These are phyloP conservation scores for Trypanosoma boissoni DNA, from an alignment of 208 protist genomes.

Conservation along the genomic window DNA sequence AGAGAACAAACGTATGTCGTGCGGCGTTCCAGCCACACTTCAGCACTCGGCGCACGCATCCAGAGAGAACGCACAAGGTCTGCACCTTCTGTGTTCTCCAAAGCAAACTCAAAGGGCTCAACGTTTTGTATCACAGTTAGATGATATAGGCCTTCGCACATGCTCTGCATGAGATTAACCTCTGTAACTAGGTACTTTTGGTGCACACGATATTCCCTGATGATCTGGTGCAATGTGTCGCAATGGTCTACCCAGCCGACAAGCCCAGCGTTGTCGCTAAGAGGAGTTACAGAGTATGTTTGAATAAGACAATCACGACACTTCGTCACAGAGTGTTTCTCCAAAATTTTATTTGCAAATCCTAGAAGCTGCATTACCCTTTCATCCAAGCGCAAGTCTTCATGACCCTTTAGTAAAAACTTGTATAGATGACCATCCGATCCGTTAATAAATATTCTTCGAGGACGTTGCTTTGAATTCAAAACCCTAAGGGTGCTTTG, in stretches of 20 bases:
- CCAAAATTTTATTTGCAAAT: slow-evolving; percentile 98
- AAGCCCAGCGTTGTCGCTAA: slow-evolving; percentile 98
- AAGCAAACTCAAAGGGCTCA: slow-evolving; percentile 97
- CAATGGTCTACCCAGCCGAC: slow-evolving; percentile 98
- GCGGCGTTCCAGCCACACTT: slow-evolving; percentile 97
- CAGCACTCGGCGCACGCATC: slow-evolving; percentile 95
- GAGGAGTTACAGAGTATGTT: slow-evolving; percentile 97
- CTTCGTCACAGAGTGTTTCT: slow-evolving; percentile 90
- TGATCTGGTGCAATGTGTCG: slow-evolving; percentile 92
- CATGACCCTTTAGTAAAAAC: slow-evolving; percentile 99
- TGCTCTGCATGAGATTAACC: slow-evolving; percentile 85
- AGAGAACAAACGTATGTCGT: slow-evolving; percentile 99
- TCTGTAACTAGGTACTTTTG: slow-evolving; percentile 92
- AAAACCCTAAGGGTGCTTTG: slow-evolving; percentile 93
- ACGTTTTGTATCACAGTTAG: slow-evolving; percentile 98
- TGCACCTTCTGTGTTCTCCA: slow-evolving; percentile 94
- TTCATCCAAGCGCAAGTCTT: slow-evolving; percentile 98
- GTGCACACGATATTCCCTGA: slow-evolving; percentile 83
- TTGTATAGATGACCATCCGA: slow-evolving; percentile 96
- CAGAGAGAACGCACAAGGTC: slow-evolving; percentile 97
- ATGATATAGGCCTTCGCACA: slow-evolving; percentile 92
- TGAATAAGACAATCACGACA: slow-evolving; percentile 89
- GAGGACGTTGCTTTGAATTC: slow-evolving; percentile 98
- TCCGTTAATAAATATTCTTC: slow-evolving; percentile 96
- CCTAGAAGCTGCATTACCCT: slow-evolving; percentile 99